Percentiles rank a stretch among this genome's conserved stretches.
These are phyloP conservation scores for Inonotus obliquus DNA, from an alignment of 1,284 basidiomycete genomes.

Conservation along the genomic window DNA sequence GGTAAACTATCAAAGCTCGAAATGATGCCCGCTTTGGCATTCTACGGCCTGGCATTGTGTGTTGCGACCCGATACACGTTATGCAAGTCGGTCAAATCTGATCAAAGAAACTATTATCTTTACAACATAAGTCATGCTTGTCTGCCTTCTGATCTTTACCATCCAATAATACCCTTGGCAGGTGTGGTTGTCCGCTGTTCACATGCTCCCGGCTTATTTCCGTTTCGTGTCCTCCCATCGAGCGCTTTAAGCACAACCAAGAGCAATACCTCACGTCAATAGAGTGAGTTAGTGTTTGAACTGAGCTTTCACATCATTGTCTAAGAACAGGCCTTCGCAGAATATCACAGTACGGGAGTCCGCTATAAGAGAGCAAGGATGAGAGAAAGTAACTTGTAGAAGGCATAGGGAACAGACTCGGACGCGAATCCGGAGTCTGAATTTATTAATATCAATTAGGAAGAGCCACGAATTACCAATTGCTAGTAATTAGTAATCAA, in stretches of 20 bases:
- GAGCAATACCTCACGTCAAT: no score
- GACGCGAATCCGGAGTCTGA: no score
- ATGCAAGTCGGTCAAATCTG: conserved; percentile 1
- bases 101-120: conserved; percentile 11
- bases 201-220: conserved; percentile 15
- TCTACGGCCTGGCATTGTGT: conserved; percentile 1
- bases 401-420: no score
- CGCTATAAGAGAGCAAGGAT: no score
- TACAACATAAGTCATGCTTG: conserved; percentile 5
- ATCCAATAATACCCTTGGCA: not conserved
- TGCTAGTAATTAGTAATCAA: not conserved
- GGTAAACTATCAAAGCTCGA: conserved; percentile 1
- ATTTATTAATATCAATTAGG: no score
- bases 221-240: not conserved
- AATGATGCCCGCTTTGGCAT: not conserved
- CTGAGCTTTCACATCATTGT: no score
- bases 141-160: not conserved
- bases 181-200: conserved; percentile 20
- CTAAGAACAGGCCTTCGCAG: no score
- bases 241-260: not conserved
- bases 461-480: no score
- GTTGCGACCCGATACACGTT: conserved; percentile 8
- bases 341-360: no score
- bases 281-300: no score
- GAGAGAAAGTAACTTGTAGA: no score